Conservation (phyloP, 805 yeast genomes). For the Candida takata region DNA sequence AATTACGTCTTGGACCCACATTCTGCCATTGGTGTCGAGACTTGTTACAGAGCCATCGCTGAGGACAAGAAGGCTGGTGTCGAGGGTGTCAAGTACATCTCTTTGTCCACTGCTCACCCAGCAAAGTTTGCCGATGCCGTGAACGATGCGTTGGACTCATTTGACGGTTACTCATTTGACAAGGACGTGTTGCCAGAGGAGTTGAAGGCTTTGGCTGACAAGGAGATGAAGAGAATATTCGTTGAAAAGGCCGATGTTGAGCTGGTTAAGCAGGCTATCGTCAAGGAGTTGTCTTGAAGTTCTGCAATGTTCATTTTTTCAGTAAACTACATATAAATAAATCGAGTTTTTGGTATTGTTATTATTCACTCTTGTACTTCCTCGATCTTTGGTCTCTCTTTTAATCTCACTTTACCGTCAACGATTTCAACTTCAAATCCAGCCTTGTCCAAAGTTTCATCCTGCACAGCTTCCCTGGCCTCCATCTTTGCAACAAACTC, state of each 20-base stretch:
- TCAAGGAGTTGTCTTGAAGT: conserved; percentile 48
- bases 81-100: conserved; percentile 44
- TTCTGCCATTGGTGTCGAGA: conserved; percentile 88
- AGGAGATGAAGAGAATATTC: conserved; percentile 68
- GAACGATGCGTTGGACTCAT: conserved; percentile 59
- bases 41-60: conserved; percentile 57
- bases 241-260: conserved; percentile 69
- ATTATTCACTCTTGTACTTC: conserved; percentile 3
- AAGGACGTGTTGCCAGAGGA: conserved; percentile 85
- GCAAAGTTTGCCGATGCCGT: conserved; percentile 98
- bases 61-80: conserved; percentile 34
- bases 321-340: too few species aligned
- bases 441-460: conserved; percentile 53
- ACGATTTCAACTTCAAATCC: conserved; percentile 73
- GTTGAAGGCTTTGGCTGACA: conserved; percentile 59
- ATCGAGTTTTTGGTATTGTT: too few species aligned
- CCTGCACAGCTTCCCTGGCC: conserved; percentile 59
- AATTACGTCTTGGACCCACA: conserved; percentile 93
- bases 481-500: conserved; percentile 69
- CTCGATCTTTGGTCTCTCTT: conserved; percentile 23
- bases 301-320: too few species aligned
- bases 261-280: conserved; percentile 67
- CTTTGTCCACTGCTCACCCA: conserved; percentile 97
- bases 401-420: conserved; percentile 62
- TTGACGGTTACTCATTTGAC: conserved; percentile 77